Percentiles rank a stretch among this genome's conserved stretches.
These are phyloP conservation scores for Hortiboletus flavorubellus DNA, from an alignment of 768 basidiomycete genomes.

Conservation along the genomic window DNA sequence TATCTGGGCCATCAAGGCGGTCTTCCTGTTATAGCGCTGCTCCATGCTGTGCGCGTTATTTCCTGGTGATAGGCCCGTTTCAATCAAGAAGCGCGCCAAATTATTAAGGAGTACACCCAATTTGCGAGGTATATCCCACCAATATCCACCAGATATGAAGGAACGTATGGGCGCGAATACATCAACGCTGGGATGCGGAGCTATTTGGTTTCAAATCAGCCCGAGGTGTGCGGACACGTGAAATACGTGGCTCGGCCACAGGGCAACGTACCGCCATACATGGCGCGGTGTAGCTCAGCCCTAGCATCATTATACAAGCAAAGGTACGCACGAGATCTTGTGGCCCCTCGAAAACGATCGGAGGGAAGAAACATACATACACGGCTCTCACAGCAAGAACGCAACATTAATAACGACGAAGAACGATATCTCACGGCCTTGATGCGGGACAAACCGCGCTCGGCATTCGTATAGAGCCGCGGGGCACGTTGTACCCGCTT, in stretches of 20 bases:
- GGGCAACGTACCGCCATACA: neutral
- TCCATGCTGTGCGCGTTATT: neutral
- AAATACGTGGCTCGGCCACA: neutral
- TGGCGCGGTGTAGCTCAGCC: neutral
- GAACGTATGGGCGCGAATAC: neutral
- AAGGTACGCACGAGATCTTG: neutral
- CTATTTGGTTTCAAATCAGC: neutral
- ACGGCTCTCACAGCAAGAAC: neutral
- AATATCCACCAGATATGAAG: constrained; percentile 7
- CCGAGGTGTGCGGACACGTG: neutral
- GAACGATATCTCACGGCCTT: neutral
- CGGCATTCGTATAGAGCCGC: neutral
- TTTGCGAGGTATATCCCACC: neutral
- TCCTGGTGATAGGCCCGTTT: neutral
- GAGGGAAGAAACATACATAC: neutral
- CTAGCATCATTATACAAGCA: neutral
- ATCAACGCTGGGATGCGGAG: neutral
- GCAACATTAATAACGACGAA: neutral
- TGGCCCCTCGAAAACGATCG: constrained; percentile 7
- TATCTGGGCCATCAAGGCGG: neutral
- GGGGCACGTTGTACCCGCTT: constrained; percentile 4
- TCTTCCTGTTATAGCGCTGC: neutral
- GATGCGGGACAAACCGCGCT: neutral
- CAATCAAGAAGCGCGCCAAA: constrained; percentile 2
- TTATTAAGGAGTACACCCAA: neutral